These are phyloP conservation scores for Ophiostoma himal-ulmi DNA, from an alignment of 2,329 filamentous ascomycete species.

Conservation along the genomic window DNA sequence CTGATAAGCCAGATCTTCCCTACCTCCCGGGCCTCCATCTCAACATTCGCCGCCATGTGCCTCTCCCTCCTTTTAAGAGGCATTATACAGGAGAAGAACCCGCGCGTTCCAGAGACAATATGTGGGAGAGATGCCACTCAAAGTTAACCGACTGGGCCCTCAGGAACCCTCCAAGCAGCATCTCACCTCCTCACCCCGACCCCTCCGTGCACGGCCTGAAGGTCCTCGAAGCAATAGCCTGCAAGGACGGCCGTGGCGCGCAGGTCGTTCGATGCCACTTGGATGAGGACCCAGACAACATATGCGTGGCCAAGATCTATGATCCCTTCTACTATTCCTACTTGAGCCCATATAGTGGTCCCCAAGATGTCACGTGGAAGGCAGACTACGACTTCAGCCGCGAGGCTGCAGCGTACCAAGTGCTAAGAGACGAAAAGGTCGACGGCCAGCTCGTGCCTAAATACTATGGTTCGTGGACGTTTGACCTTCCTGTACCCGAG, in stretches of 20 bases:
- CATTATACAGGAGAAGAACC: no score
- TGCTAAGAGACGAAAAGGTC: slow-evolving; percentile 59
- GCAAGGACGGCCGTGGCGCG: slow-evolving; percentile 15
- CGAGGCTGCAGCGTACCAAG: slow-evolving; percentile 56
- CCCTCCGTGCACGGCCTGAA: slow-evolving; percentile 2
- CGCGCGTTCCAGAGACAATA: no score
- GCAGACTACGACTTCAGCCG: slow-evolving; percentile 18
- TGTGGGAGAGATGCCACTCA: no score
- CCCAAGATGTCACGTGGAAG: slow-evolving; percentile 5
- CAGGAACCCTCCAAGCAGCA: no score
- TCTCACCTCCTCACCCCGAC: slow-evolving; percentile 1
- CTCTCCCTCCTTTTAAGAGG: no score
- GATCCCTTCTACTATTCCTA: slow-evolving; percentile 18
- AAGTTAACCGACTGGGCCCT: no score
- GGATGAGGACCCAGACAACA: not conserved
- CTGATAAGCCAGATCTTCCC: not conserved
- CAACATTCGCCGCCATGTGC: no score
- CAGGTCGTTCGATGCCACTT: slow-evolving; percentile 19
- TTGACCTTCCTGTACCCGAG: slow-evolving; percentile 18
- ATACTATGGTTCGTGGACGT: slow-evolving; percentile 23
- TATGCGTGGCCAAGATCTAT: slow-evolving; percentile 21
- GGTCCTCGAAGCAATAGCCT: slow-evolving; percentile 14
- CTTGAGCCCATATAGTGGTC: not conserved
- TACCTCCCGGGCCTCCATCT: no score
- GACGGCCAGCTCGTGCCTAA: slow-evolving; percentile 41